Evolutionary conservation across 2,329 filamentous ascomycete genomes (phyloP), one percentile per base, ranked within the genome.

Genomic region (Alternaria brassicicola): DNA sequence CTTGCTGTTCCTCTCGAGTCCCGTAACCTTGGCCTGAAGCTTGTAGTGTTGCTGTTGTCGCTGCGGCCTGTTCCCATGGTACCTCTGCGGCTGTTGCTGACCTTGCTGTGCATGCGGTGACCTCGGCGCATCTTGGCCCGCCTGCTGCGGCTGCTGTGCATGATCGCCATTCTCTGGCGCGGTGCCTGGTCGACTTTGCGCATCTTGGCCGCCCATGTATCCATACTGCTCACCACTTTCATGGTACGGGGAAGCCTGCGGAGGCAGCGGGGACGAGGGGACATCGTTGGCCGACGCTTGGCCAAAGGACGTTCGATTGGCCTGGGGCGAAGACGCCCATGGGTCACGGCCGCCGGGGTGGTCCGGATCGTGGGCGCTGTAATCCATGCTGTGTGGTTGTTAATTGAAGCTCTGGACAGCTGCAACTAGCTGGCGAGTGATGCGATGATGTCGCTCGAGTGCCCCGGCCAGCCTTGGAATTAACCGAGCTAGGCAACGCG

Each of bases 21-120:
- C 93, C 1, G 93, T 97, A 63, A 99, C 93, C 82, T 98, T 99
- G 43, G 91, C 93, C 76, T 97, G 93, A 35, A 99, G 85, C 78
- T 92, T 94, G 78, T 91, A 93, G 61, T 89, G 86, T 26, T 91
- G 89, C 53, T 86, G 85, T 41, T 74, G 76, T 38, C 71, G 70
- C 64, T 86, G 80, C 76, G 76, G 75, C 46, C 79, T 72, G 3
- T 64, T 66, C 13, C 71, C 71, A 52, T 78, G 73, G 65, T 85
- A 84, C 69, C 82, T 79, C 55, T 82, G 80, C 38, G 83, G 75
- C 49, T 77, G 76, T 38, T 75, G 67, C 38, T 76, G 67, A 46
- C 75, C 78, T 48, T 75, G 75, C 48, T 72, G 65, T 28, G 69
- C 69, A 52, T 74, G 64, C 15, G 62, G 65, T 36, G 61, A 57